Evolutionary conservation across 1,139 yeast species (phyloP), one percentile per base, ranked within the genome.

Genomic region (Yamadazyma songkhlaensis): DNA sequence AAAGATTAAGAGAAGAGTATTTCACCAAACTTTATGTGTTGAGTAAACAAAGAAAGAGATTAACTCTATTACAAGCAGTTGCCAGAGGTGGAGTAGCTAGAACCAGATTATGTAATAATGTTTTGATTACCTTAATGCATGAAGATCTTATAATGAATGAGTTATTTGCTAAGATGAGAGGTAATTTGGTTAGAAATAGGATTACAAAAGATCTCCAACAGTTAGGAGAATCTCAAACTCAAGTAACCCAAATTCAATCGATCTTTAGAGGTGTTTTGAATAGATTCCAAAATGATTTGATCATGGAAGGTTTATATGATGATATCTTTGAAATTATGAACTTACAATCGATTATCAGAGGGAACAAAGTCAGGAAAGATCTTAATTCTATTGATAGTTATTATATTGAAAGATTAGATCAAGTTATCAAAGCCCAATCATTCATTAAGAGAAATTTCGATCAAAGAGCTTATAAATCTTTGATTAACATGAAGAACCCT

Each of bases 391-490:
- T 80, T 48, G 64, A 69, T 47, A 58, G 59, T 2, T 73, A 81
- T 58, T 92, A 87, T 59, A 56, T 55, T 15, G 55, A 59, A 4
- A 81, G 87, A 49, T 55, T 77, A 36, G 72, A 70, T 11, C 70
- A 74, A 32, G 78, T 92, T 10, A 69, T 88, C 42, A 76, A 70
- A 50, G 78, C 89, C 11, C 98, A 92, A 60, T 82, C 90, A 34
- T 69, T 71, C 33, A 74, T 90, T 34, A 75, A 89, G 40, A 82
- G 89, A 26, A 69, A 74, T 45, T 76, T 79, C 43, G 83, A 84
- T 38, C 84, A 84, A 22, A 73, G 68, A 33, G 95, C 96, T 0
- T 92, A 87, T 60, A 77, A 75, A 45, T 77, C 86, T 4, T 68
- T 92, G 40, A 77, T 86, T 31, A 72, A 76, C 9, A 80, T 77